Base-by-base conservation (phyloP, 1,139 yeast species). In the Yamadazyma trypodendri region DNA sequence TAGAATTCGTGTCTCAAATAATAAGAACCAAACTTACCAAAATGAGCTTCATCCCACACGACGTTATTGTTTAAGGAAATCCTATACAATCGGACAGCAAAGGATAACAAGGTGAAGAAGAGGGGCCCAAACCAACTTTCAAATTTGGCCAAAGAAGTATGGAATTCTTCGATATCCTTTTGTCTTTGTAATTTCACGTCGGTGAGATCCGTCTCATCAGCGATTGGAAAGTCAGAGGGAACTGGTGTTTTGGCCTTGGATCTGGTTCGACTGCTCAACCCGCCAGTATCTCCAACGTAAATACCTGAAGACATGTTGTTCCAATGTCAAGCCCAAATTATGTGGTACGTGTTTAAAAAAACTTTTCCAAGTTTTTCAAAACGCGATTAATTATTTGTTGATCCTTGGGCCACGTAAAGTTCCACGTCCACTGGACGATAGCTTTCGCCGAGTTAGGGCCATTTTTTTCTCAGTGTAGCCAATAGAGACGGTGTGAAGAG, bases 11-110 rank as follows among this genome's bases (percentile, higher is more conserved):
- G 95, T 69, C 90, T 82, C 50, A 90, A 70, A 66, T 90, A 90
- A 62, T 87, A 86, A 11, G 96, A 86, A 38, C 97, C 97, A 59
- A 90, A 90, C 61, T 88, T 89, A 44, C 97, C 97, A 60, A 90
- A 90, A 69, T 77, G 83, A 38, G 83, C 83, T 58, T 77, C 83
- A 55, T 77, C 98, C 83, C 82, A 77, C 24, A 77, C 82, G 41
- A 77, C 83, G 35, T 66, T 65, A 38, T 72, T 59, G 49, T 74
- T 75, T 44, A 60, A 53, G 22, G 79, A 70, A 50, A 77, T 75
- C 40, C 72, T 63, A 61, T 77, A 77, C 57, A 76, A 65, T 56
- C 82, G 64, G 34, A 75, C 77, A 38, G 61, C 69, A 45, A 76
- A 74, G 15, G 79, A 66, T 31, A 72, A 55, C 2, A 60, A 45